Base-by-base conservation (phyloP, 2,329 filamentous ascomycete genomes). In the Plenodomus lindquistii region DNA sequence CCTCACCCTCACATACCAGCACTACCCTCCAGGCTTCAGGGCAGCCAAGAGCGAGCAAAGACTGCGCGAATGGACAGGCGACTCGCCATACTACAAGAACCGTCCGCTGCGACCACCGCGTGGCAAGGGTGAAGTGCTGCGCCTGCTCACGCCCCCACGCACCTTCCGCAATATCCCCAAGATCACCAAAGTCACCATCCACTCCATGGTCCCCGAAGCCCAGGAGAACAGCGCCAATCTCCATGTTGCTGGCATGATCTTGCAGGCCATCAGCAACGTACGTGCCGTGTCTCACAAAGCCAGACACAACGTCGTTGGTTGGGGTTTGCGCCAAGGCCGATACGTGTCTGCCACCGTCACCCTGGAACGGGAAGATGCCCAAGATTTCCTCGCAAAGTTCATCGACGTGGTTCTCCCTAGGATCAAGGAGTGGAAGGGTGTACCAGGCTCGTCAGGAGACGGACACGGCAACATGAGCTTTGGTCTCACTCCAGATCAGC, bases 371-470 rank as follows among this genome's bases (percentile, higher is more conserved):
- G 87, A 94, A 70, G 82, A 87, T 50, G 94, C 95, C 65, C 89
- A 90, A 55, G 87, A 97, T 71, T 97, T 99, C 72, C 70, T 99
- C 37, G 88, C 93, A 66, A 96, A 96, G 77, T 79, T 91, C 60
- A 80, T 97, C 46, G 91, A 96, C 69, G 79, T 97, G 8, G 92
- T 99, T 5, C 81, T 97, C 69, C 94, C 94, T 34, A 89, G 86
- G 67, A 95, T 99, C 75, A 99, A 97, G 80, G 94, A 99, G 62
- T 99, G 91, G 88, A 84, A 83, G 46, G 94, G 94, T 50, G 79
- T 89, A n/a, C 82, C 83, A 60, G 85, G 85, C 40, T 83, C 78
- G 37, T 89, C 89, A 34, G 94, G 94, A 66, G 94, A 99, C 72
- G 86, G 85, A 66, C 87, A 87, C 53, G 94, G 94, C 31, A 97